Percentiles rank a stretch among this genome's conserved stretches.
Conservation (phyloP, 1,284 basidiomycete genomes). For the Volvariella surrecta region DNA sequence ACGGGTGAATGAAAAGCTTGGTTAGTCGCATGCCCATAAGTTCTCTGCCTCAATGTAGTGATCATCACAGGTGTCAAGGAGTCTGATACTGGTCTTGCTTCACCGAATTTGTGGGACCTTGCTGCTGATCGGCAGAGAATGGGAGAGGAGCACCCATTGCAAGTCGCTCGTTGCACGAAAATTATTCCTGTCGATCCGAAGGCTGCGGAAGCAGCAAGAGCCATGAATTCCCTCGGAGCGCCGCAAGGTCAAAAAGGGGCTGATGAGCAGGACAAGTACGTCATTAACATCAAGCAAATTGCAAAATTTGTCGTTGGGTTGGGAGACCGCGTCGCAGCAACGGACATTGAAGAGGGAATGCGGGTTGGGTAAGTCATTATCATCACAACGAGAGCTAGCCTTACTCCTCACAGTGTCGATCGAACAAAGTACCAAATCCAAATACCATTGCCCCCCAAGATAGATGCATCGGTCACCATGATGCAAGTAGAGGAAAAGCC, state of each 20-base stretch:
- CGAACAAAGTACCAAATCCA: slow-evolving; percentile 98
- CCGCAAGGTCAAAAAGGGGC: slow-evolving; percentile 81
- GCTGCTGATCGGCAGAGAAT: slow-evolving; percentile 84
- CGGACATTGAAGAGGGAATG: slow-evolving; percentile 99
- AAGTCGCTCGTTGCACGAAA: slow-evolving; percentile 98
- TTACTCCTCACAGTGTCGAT: slow-evolving; percentile 52
- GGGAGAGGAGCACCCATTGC: slow-evolving; percentile 88
- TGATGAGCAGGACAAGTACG: slow-evolving; percentile 97
- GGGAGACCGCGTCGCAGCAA: slow-evolving; percentile 93
- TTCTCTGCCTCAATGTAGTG: slow-evolving; percentile 5
- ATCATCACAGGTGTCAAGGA: slow-evolving; percentile 78
- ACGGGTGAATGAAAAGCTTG: slow-evolving; percentile 95
- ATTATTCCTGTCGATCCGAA: slow-evolving; percentile 83
- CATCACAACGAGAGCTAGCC: neutral
- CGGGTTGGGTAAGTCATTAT: slow-evolving; percentile 75
- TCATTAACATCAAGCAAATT: slow-evolving; percentile 99
- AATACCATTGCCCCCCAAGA: slow-evolving; percentile 99
- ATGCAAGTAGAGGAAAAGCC: slow-evolving; percentile 99
- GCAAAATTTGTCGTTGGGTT: slow-evolving; percentile 99
- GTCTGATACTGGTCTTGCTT: slow-evolving; percentile 94
- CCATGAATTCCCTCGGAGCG: slow-evolving; percentile 68
- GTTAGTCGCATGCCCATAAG: slow-evolving; percentile 27
- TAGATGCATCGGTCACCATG: slow-evolving; percentile 99
- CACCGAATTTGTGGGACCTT: slow-evolving; percentile 96
- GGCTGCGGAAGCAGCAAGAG: slow-evolving; percentile 63